These are phyloP conservation scores for Helminthosporium solani DNA, from an alignment of 2,329 filamentous ascomycete genomes.

Conservation along the genomic window DNA sequence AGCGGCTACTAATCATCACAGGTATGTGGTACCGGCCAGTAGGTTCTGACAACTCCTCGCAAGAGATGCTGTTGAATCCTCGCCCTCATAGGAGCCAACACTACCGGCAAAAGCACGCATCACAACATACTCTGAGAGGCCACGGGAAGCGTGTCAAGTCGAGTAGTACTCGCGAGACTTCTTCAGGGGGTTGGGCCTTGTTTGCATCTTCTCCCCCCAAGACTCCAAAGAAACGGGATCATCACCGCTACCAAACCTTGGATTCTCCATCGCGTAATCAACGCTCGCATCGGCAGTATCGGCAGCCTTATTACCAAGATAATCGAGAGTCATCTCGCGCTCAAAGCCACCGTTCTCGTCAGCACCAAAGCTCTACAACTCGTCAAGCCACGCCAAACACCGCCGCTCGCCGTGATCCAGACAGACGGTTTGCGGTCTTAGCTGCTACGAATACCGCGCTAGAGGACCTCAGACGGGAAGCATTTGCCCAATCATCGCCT, in stretches of 20 bases:
- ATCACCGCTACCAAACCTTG: conserved; percentile 30
- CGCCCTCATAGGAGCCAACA: conserved; percentile 37
- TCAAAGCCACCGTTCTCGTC: conserved; percentile 30
- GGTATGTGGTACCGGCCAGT: conserved; percentile 32
- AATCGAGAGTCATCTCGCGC: conserved; percentile 21
- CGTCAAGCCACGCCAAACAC: conserved; percentile 38
- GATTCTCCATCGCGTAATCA: conserved; percentile 33
- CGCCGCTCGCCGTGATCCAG: conserved; percentile 34
- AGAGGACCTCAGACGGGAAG: conserved; percentile 38
- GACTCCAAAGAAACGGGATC: conserved; percentile 23
- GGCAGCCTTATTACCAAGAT: conserved; percentile 14
- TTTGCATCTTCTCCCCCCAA: conserved; percentile 35
- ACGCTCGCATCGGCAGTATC: conserved; percentile 29
- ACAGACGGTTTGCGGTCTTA: conserved; percentile 41
- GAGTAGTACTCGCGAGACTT: conserved; percentile 30
- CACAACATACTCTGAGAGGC: conserved; percentile 37
- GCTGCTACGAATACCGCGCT: conserved; percentile 41
- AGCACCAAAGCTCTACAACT: conserved; percentile 19
- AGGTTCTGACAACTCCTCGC: conserved; percentile 31
- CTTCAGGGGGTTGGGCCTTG: conserved; percentile 31
- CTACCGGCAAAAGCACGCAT: conserved; percentile 34
- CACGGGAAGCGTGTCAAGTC: conserved; percentile 40
- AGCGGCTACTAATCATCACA: conserved; percentile 13
- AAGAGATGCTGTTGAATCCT: conserved; percentile 39
- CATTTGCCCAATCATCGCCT: conserved; percentile 37